Percentiles rank a stretch among this genome's conserved stretches.
phyloP scores from a whole-genome alignment of 2,329 filamentous ascomycete genomes.

The Pseudocercospora ulei region DNA sequence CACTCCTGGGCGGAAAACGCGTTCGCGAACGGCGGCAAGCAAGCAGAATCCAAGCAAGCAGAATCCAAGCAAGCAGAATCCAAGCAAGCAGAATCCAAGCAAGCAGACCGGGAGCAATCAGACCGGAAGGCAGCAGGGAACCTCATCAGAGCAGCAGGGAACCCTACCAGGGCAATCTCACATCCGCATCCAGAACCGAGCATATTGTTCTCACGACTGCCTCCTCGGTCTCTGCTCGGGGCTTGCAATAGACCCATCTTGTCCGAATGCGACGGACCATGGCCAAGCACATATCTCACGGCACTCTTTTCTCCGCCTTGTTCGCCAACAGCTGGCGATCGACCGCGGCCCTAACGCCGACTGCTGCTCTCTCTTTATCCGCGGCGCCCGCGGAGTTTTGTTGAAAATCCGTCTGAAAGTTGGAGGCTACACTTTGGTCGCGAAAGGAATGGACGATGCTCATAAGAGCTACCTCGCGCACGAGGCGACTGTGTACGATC shows the following conservation, averaged over 20 bases:
- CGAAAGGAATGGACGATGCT: slow-evolving; percentile 7
- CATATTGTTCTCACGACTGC: no score
- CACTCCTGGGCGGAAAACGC: no score
- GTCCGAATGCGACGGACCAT: background rate
- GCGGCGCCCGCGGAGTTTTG: background rate
- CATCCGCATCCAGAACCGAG: no score
- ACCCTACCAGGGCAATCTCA: no score
- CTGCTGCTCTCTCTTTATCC: slow-evolving; percentile 1
- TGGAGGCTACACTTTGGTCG: slow-evolving; percentile 5
- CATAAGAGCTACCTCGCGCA: slow-evolving; percentile 5
- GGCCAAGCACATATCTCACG: background rate
- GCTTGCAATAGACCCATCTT: background rate
- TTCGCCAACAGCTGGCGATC: background rate
- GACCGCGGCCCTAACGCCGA: background rate
- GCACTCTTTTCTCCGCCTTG: background rate
- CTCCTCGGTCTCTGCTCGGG: no score
- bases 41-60: no score
- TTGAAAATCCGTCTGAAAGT: background rate
- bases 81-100: no score
- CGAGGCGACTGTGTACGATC: slow-evolving; percentile 6
- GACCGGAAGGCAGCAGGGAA: no score
- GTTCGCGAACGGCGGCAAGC: no score
- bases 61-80: no score
- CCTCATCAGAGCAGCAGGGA: no score
- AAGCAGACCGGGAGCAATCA: no score